Base-by-base conservation (phyloP, 768 basidiomycete species). In the Termitomyces sp. region DNA sequence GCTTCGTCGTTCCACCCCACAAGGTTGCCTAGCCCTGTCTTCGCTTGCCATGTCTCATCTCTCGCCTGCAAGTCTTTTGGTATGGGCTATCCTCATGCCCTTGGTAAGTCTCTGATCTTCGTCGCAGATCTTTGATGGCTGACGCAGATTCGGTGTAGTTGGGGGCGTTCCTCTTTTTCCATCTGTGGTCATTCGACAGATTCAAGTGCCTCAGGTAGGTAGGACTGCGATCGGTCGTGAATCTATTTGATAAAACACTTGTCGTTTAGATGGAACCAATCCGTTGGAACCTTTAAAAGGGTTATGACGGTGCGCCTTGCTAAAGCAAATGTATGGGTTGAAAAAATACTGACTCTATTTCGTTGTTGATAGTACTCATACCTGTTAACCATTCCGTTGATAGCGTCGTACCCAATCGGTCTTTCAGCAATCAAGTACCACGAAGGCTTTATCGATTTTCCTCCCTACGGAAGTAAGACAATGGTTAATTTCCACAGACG, bases 141-240 rank as follows among this genome's bases (percentile, higher is more conserved):
- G 22, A 31, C 46, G 29, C 24, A 26, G 8, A 41, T 8, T 7
- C 9, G 9, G 36, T 5, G 10, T 48, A 90, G 88, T 71, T 88
- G 5, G 81, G 78, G 1, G 63, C 63, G 2, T 91, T 91, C 66
- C 74, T 91, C 5, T 18, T 90, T 2, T 86, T 81, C 65, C 90
- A 92, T 65, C 70, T 92, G 53, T 92, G 87, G 85, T 85, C 85
- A 3, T 92, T 87, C 65, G 90, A 92, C 67, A 78, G 80, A 56
- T 92, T 92, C 75, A 81, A 78, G 63, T 91, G 88, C 68, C 67
- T 92, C 52, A 84, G 65, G 88, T 88, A 58, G 60, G 80, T 66
- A 8, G 26, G 9, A 1, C 5, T 12, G 22, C 34, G 44, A 29
- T 44, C 12, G 31, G 3, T 34, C n/a, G 31, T 22, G 34, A 20